Evolutionary conservation across 2,329 filamentous ascomycete genomes (phyloP).

Genomic region (Colletotrichum aenigma): DNA sequence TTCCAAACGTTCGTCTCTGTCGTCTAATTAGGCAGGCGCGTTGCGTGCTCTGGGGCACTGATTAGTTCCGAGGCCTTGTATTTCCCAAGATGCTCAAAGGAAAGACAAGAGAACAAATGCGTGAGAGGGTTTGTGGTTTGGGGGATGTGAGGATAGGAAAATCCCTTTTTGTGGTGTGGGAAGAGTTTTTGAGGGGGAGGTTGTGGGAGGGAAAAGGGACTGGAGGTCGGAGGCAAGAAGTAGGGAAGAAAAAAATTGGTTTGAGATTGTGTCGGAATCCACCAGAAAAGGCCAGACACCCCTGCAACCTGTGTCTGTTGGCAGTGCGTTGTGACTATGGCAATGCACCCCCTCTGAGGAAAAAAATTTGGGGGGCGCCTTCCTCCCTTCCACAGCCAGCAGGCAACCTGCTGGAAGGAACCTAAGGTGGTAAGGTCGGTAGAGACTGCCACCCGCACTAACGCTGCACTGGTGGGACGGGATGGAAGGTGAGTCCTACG

Average conservation of each 20-base stretch:
- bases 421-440: neutral
- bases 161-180: constrained; percentile 31
- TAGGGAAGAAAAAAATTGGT: constrained; percentile 37
- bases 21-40: constrained; percentile 30
- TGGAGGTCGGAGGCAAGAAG: constrained; percentile 33
- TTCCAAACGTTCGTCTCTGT: constrained; percentile 29
- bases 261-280: constrained; percentile 31
- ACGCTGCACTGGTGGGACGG: neutral
- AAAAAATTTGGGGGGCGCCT: constrained; percentile 7
- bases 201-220: constrained; percentile 29
- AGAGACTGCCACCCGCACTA: neutral
- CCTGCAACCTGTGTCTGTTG: constrained; percentile 14
- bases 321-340: constrained; percentile 2
- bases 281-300: constrained; percentile 31
- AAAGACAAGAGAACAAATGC: constrained; percentile 45
- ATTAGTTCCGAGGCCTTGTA: constrained; percentile 23
- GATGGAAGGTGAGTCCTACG: neutral
- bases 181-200: constrained; percentile 24
- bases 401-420: neutral
- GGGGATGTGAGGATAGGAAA: constrained; percentile 26
- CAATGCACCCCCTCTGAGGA: neutral
- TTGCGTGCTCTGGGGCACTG: constrained; percentile 20
- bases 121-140: constrained; percentile 23
- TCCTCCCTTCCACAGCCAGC: neutral
- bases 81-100: constrained; percentile 50